Conservation (phyloP, 306 rosid genomes). For the Lathyrus tuberosus region DNA sequence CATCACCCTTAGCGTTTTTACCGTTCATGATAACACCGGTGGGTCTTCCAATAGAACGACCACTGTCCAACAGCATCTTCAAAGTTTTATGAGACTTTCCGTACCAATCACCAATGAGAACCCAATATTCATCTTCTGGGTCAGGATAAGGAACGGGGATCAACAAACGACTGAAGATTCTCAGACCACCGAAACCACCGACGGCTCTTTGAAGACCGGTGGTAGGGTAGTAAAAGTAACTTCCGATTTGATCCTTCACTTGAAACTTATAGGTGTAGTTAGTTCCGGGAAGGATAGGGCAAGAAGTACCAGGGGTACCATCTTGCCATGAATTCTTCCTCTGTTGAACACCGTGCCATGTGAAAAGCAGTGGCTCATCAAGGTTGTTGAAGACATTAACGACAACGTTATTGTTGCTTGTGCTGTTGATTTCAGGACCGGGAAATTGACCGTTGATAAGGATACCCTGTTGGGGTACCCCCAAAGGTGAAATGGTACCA, state of each 20-base stretch:
- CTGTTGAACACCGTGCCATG: slow-evolving; percentile 76
- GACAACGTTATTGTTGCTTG: slow-evolving; percentile 70
- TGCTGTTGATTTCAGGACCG: slow-evolving; percentile 73
- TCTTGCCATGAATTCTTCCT: slow-evolving; percentile 88
- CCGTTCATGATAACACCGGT: slow-evolving; percentile 76
- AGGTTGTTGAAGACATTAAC: slow-evolving; percentile 69
- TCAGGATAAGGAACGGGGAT: slow-evolving; percentile 78
- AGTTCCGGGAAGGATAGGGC: slow-evolving; percentile 72
- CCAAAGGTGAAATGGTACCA: slow-evolving; percentile 72
- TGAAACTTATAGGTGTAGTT: slow-evolving; percentile 76
- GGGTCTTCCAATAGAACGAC: slow-evolving; percentile 64
- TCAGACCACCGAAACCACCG: slow-evolving; percentile 75
- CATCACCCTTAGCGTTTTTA: slow-evolving; percentile 51
- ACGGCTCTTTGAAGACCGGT: slow-evolving; percentile 58
- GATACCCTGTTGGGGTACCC: slow-evolving; percentile 71
- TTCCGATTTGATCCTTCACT: slow-evolving; percentile 84
- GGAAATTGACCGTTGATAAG: slow-evolving; percentile 77
- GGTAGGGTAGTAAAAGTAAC: slow-evolving; percentile 62
- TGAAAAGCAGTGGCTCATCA: slow-evolving; percentile 75
- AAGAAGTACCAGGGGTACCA: slow-evolving; percentile 61
- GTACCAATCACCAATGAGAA: slow-evolving; percentile 75
- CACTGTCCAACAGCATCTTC: slow-evolving; percentile 53
- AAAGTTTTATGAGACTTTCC: slow-evolving; percentile 57
- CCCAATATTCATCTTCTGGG: slow-evolving; percentile 78
- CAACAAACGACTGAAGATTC: slow-evolving; percentile 63